A percentile compares a stretch with the other conserved stretches of the same genome.
Conservation (phyloP, 306 rosid species). For the Dicorynia guianensis region DNA sequence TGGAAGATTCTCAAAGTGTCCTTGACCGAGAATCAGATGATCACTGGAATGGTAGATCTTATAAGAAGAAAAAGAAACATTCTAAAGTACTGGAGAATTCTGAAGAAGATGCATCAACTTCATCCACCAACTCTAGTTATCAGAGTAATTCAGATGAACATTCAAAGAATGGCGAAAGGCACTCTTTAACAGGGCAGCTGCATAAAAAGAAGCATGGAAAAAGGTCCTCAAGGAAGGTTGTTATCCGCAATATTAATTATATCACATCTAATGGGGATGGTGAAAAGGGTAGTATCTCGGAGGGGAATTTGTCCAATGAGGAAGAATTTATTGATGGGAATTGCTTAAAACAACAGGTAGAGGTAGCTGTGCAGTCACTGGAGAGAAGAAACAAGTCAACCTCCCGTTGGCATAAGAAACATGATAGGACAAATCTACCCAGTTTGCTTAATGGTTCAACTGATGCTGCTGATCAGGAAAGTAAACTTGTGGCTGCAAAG, state of each 20-base stretch:
- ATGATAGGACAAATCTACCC: conserved; percentile 42
- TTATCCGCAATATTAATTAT: conserved; percentile 95
- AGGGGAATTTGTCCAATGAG: conserved; percentile 71
- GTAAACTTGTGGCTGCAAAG: conserved; percentile 22
- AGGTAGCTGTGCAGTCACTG: conserved; percentile 81
- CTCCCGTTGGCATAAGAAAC: conserved; percentile 61
- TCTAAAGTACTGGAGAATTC: conserved; percentile 56
- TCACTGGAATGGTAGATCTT: conserved; percentile 54
- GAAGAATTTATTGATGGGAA: conserved; percentile 71
- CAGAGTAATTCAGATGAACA: conserved; percentile 68
- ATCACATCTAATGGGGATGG: conserved; percentile 87
- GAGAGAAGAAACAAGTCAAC: conserved; percentile 79
- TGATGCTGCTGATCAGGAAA: conserved; percentile 48
- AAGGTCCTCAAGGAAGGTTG: conserved; percentile 88
- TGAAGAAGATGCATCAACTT: conserved; percentile 64
- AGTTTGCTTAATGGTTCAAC: conserved; percentile 50
- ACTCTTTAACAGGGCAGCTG: conserved; percentile 51
- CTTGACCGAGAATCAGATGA: conserved; percentile 59
- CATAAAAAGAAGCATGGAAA: conserved; percentile 67
- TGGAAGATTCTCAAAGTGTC: conserved; percentile 60
- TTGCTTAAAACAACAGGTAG: conserved; percentile 84
- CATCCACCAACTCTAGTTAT: conserved; percentile 66
- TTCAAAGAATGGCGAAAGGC: conserved; percentile 52
- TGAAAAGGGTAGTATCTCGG: conserved; percentile 68
- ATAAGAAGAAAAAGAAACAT: conserved; percentile 73